These are phyloP conservation scores for Pseudogymnoascus sp. DNA, from an alignment of 2,329 filamentous ascomycete species.

Conservation along the genomic window DNA sequence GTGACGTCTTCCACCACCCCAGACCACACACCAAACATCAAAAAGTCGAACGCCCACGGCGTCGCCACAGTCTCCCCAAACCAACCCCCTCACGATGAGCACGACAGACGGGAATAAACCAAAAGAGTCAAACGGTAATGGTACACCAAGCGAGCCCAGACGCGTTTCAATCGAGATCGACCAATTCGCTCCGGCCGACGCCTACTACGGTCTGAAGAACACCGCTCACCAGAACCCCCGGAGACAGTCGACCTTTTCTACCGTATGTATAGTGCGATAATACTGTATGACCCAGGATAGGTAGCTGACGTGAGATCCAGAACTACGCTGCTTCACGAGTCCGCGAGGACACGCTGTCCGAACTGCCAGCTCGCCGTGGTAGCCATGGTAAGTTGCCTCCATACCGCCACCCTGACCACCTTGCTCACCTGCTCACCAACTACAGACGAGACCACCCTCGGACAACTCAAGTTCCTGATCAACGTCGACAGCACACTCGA, in stretches of 20 bases:
- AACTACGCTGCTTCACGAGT: conserved; percentile 16
- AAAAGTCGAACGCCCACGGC: not conserved
- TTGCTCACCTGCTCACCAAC: conserved; percentile 15
- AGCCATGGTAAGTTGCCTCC: conserved; percentile 25
- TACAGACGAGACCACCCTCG: conserved; percentile 64
- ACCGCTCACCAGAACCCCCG: conserved; percentile 22
- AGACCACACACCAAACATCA: not conserved
- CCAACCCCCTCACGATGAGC: not conserved
- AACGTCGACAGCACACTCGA: conserved; percentile 79
- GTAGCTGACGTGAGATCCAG: conserved; percentile 17
- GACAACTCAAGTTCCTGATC: conserved; percentile 74
- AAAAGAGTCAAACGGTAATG: not conserved
- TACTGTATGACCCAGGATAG: conserved; percentile 17
- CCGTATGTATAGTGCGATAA: conserved; percentile 17
- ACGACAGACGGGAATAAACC: not conserved
- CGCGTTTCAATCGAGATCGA: conserved; percentile 24
- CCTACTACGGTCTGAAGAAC: conserved; percentile 26
- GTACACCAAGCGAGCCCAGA: not conserved
- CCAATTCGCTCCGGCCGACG: conserved; percentile 24
- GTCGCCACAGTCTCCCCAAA: not conserved
- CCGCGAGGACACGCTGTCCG: conserved; percentile 9
- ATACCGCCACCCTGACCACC: conserved; percentile 8
- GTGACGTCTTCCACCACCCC: not conserved
- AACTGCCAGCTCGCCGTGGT: conserved; percentile 22
- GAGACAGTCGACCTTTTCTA: conserved; percentile 27